Evolutionary conservation across 2,329 filamentous ascomycete genomes (phyloP).

Genomic region (Pyrenochaeta sp.): DNA sequence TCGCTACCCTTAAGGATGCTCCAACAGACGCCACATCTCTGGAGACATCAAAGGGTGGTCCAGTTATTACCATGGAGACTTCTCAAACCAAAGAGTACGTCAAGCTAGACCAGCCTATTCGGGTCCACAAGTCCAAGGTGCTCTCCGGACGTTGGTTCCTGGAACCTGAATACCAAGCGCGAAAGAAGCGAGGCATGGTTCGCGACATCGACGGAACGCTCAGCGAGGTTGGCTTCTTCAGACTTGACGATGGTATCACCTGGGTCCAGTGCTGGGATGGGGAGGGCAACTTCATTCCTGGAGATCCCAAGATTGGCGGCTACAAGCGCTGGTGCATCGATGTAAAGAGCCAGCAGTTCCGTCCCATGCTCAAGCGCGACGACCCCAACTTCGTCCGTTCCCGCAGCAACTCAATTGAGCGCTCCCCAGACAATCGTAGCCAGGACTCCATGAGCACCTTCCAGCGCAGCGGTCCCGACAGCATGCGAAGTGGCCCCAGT

Average conservation of each 20-base stretch:
- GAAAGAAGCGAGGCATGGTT: slow-evolving; percentile 54
- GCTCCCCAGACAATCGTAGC: slow-evolving; percentile 25
- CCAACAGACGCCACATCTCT: slow-evolving; percentile 26
- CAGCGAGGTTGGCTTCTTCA: slow-evolving; percentile 56
- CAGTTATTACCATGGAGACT: slow-evolving; percentile 13
- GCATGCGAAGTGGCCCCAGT: slow-evolving; percentile 34
- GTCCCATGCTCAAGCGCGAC: slow-evolving; percentile 49
- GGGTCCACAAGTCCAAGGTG: slow-evolving; percentile 57
- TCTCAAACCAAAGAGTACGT: slow-evolving; percentile 23
- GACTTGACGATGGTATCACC: slow-evolving; percentile 56
- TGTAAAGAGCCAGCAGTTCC: slow-evolving; percentile 46
- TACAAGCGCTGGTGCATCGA: slow-evolving; percentile 60
- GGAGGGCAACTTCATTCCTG: slow-evolving; percentile 58
- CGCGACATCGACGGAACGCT: slow-evolving; percentile 48
- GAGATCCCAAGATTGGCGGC: slow-evolving; percentile 37
- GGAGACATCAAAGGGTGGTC: slow-evolving; percentile 30
- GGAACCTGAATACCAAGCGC: slow-evolving; percentile 55
- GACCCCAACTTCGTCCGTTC: slow-evolving; percentile 43
- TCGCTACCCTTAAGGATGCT: slow-evolving; percentile 48
- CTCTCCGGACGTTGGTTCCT: slow-evolving; percentile 59
- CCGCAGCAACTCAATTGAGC: slow-evolving; percentile 31
- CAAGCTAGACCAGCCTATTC: slow-evolving; percentile 42
- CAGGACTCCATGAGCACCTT: slow-evolving; percentile 41
- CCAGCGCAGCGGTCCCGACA: slow-evolving; percentile 32
- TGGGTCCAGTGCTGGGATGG: slow-evolving; percentile 61